Evolutionary conservation across 2,329 filamentous ascomycete genomes (phyloP).

Genomic region (Xylariaceae sp.): DNA sequence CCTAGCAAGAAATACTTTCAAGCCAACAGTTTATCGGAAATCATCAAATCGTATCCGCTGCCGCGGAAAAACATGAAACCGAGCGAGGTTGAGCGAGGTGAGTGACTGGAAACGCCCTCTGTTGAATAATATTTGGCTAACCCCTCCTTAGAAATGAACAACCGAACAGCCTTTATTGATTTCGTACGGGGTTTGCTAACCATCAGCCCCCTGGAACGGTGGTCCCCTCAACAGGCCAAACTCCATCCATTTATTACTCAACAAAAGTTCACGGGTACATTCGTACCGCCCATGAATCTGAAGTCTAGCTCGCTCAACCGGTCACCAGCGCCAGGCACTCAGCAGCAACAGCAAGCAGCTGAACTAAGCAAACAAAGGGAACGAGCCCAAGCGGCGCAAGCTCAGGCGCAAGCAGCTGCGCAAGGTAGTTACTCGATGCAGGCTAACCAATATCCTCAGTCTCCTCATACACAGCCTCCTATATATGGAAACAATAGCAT

Average conservation of each 20-base stretch:
- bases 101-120: slow-evolving; percentile 29
- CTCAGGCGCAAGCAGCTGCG: slow-evolving; percentile 68
- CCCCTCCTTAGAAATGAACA: slow-evolving; percentile 79
- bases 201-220: slow-evolving; percentile 92
- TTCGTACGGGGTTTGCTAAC: slow-evolving; percentile 91
- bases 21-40: slow-evolving; percentile 87
- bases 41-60: slow-evolving; percentile 97
- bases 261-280: slow-evolving; percentile 92
- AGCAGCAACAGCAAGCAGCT: slow-evolving; percentile 93
- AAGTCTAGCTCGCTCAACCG: slow-evolving; percentile 81
- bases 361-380: slow-evolving; percentile 91
- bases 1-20: slow-evolving; percentile 99
- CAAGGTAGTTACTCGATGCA: slow-evolving; percentile 60
- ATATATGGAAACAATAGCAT: slow-evolving; percentile 81
- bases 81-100: slow-evolving; percentile 92
- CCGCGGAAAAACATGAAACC: slow-evolving; percentile 99
- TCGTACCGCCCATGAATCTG: slow-evolving; percentile 94
- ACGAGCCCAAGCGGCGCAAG: slow-evolving; percentile 72
- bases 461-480: slow-evolving; percentile 50
- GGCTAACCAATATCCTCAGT: slow-evolving; percentile 47
- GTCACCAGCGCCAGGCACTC: slow-evolving; percentile 86
- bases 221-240: slow-evolving; percentile 97
- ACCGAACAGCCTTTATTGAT: slow-evolving; percentile 94
- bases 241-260: slow-evolving; percentile 98
- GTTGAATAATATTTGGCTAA: slow-evolving; percentile 7